Base-by-base conservation (phyloP, 352 stramenopile genomes). In the Globisporangium cystogenes region DNA sequence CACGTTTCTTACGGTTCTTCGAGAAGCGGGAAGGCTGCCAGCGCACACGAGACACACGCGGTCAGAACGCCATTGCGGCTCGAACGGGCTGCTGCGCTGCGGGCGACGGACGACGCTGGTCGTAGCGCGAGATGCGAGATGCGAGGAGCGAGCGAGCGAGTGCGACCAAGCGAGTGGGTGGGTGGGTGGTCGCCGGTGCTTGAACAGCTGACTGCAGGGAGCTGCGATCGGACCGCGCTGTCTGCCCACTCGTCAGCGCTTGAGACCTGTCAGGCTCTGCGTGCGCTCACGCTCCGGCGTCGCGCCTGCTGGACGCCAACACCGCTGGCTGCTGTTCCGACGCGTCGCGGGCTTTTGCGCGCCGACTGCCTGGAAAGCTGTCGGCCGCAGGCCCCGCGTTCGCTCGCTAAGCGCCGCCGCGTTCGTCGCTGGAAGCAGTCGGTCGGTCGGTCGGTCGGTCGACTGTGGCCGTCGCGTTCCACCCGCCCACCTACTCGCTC, bases 1-100 rank as follows among this genome's bases (percentile, higher is more conserved):
- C 97, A 83, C 98, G 90, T 96, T 99, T 99, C 83, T 99, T 99
- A 72, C 98, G 90, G 92, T 98, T 98, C 87, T 99, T 99, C 65
- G 79, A 90, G 76, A 90, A 90, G 72, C 82, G 82, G 71, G 79
- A 87, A 69, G 82, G 82, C 82, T 93, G 56, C 20, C n/a, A 41
- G 31, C 14, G 16, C 8, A 46, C 4, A 41, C 26, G 29, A 29
- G 15, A 33, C 5, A 48, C 16, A 16, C n/a, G 35, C 36, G 10
- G 40, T 45, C 23, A 45, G 40, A n/a, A 4, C 39, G 20, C 18
- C n/a, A 43, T n/a, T 18, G 33, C 5, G 14, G 10, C 33, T 12
- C 12, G 33, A 37, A 12, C 5, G 33, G 33, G 5, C 3, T 18
- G 14, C 11, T 39, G 33, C 33, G 33, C 14, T 11, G 33, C 33